Evolutionary conservation across 345 rosid genomes (phyloP).

Genomic region (Aurinia saxatilis): DNA sequence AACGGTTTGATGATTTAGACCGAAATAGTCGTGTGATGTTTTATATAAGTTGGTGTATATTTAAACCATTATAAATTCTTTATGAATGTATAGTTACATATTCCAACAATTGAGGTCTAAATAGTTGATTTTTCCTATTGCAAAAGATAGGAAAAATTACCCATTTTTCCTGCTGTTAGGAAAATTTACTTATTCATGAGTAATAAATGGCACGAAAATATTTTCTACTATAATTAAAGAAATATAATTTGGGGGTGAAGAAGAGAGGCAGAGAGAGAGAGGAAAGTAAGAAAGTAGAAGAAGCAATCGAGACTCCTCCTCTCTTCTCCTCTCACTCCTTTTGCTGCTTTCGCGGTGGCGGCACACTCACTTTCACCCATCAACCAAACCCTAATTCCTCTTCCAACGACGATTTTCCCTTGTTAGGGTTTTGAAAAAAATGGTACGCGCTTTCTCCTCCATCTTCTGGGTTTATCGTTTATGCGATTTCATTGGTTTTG

Average conservation of each 20-base stretch:
- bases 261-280: slow-evolving; percentile 11
- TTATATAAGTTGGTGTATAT: too few relatives aligned
- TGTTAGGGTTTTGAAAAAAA: slow-evolving; percentile 17
- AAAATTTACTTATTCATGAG: too few relatives aligned
- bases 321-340: slow-evolving; percentile 17
- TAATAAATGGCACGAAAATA: too few relatives aligned
- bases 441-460: slow-evolving; percentile 22
- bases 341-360: neutral
- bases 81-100: too few relatives aligned
- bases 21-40: too few relatives aligned
- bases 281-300: slow-evolving; percentile 12
- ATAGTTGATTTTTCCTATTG: too few relatives aligned
- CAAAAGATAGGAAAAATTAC: too few relatives aligned
- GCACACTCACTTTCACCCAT: neutral
- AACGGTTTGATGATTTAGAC: too few relatives aligned
- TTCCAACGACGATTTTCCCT: slow-evolving; percentile 9
- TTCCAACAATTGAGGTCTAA: too few relatives aligned
- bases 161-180: too few relatives aligned
- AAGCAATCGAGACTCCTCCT: slow-evolving; percentile 18
- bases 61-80: too few relatives aligned
- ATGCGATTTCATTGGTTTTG: neutral
- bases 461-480: slow-evolving; percentile 1
- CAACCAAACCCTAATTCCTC: neutral
- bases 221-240: too few relatives aligned
- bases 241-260: neutral